A percentile compares a stretch with the other conserved stretches of the same genome.
Conservation (phyloP, 2,329 filamentous ascomycete genomes). For the Massarina eburnea region DNA sequence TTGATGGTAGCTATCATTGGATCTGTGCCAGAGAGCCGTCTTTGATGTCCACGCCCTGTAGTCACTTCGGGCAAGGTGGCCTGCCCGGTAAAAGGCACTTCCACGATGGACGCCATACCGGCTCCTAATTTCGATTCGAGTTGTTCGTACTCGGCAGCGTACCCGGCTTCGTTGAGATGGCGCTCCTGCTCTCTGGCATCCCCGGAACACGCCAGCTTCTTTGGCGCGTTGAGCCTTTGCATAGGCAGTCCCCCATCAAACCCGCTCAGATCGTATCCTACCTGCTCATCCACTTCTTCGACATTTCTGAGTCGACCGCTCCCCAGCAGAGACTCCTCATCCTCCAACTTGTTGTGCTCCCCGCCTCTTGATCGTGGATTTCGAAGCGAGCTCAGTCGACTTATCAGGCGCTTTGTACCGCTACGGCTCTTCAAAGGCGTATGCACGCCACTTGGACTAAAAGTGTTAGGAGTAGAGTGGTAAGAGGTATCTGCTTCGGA, state of each 20-base stretch:
- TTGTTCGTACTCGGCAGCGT: slow-evolving; percentile 38
- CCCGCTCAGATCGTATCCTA: slow-evolving; percentile 32
- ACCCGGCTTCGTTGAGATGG: slow-evolving; percentile 32
- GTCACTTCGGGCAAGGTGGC: slow-evolving; percentile 13
- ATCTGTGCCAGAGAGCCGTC: slow-evolving; percentile 21
- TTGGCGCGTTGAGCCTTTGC: slow-evolving; percentile 21
- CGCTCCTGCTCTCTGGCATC: slow-evolving; percentile 21
- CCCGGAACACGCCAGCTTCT: slow-evolving; percentile 10
- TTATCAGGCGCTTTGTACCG: slow-evolving; percentile 34
- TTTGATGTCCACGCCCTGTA: slow-evolving; percentile 20
- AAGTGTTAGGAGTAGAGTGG: slow-evolving; percentile 21
- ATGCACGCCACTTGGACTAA: slow-evolving; percentile 19
- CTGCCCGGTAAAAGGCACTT: slow-evolving; percentile 36
- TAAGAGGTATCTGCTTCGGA: slow-evolving; percentile 31
- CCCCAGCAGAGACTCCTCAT: slow-evolving; percentile 27
- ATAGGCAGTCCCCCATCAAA: slow-evolving; percentile 29
- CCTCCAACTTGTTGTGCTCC: slow-evolving; percentile 35
- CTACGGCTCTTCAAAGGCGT: slow-evolving; percentile 18
- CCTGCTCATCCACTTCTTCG: slow-evolving; percentile 33
- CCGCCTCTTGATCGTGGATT: slow-evolving; percentile 17
- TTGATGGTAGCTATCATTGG: slow-evolving; percentile 22
- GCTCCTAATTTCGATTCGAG: slow-evolving; percentile 39
- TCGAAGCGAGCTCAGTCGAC: slow-evolving; percentile 32
- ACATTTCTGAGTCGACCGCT: slow-evolving; percentile 21
- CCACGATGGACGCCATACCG: slow-evolving; percentile 39